These are phyloP conservation scores for Asterella californica DNA, from an alignment of 225 moss, liverwort and hornwort genomes.

Conservation along the genomic window DNA sequence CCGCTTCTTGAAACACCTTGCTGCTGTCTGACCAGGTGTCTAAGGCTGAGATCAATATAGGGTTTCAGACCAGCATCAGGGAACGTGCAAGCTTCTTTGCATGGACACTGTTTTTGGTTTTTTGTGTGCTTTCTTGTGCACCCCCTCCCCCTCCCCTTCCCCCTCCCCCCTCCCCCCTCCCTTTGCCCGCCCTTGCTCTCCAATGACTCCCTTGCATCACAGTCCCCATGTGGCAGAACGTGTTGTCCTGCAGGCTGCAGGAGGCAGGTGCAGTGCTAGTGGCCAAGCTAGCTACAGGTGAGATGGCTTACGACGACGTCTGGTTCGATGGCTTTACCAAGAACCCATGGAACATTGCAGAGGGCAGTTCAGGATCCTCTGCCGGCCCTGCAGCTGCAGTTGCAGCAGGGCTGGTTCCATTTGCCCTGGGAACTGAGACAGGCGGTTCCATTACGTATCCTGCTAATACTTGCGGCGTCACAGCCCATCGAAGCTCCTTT, in stretches of 20 bases:
- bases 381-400: slow-evolving; percentile 58
- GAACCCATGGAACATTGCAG: slow-evolving; percentile 68
- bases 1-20: no score
- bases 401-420: slow-evolving; percentile 63
- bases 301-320: slow-evolving; percentile 56
- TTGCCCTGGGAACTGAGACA: slow-evolving; percentile 63
- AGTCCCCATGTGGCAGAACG: no score
- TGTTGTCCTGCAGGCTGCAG: slow-evolving; percentile 58
- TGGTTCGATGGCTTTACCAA: slow-evolving; percentile 67
- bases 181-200: no score
- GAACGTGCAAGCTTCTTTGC: no score
- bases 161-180: no score
- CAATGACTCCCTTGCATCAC: no score
- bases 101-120: no score
- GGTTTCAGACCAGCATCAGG: no score
- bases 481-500: slow-evolving; percentile 59
- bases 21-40: no score
- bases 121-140: no score
- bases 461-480: slow-evolving; percentile 54
- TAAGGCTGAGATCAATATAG: no score
- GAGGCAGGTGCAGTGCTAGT: slow-evolving; percentile 59
- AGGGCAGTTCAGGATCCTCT: slow-evolving; percentile 60
- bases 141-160: no score
- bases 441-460: slow-evolving; percentile 57
- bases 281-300: slow-evolving; percentile 57